A percentile compares a stretch with the other conserved stretches of the same genome.
These are phyloP conservation scores for Phytophthora citricola DNA, from an alignment of 352 stramenopile genomes.

Conservation along the genomic window DNA sequence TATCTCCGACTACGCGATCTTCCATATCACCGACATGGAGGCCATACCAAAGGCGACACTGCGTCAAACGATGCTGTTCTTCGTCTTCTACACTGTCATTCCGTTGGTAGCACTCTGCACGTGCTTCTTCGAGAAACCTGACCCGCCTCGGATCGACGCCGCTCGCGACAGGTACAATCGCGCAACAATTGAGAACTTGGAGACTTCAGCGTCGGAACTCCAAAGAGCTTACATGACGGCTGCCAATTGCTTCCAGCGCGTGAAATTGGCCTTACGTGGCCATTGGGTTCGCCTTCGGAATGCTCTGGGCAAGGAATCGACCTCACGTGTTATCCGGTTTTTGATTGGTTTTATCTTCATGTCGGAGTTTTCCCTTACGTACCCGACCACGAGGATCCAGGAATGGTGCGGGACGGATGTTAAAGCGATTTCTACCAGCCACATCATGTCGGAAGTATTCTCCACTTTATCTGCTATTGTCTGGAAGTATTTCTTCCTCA, in stretches of 20 bases:
- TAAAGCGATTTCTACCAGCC: conserved; percentile 34
- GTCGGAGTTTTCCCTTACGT: conserved; percentile 54
- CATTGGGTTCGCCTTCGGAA: conserved; percentile 47
- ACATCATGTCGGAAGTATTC: conserved; percentile 41
- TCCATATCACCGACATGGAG: conserved; percentile 25
- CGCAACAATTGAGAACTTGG: conserved; percentile 21
- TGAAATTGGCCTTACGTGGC: conserved; percentile 32
- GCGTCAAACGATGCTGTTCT: conserved; percentile 40
- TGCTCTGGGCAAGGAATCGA: conserved; percentile 43
- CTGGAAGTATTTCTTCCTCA: conserved; percentile 41
- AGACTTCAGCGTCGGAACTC: conserved; percentile 25
- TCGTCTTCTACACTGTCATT: conserved; percentile 50
- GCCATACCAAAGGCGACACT: conserved; percentile 35
- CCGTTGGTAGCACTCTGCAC: conserved; percentile 42
- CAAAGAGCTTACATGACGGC: conserved; percentile 30
- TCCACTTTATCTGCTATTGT: conserved; percentile 36
- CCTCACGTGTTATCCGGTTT: conserved; percentile 45
- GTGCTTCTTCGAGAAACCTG: conserved; percentile 48
- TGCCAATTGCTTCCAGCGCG: conserved; percentile 25
- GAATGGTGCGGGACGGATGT: conserved; percentile 49
- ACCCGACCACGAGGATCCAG: conserved; percentile 44
- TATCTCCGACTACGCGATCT: conserved; percentile 38
- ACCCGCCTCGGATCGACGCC: conserved; percentile 36
- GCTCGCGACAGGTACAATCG: conserved; percentile 32
- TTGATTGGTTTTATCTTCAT: conserved; percentile 58